Evolutionary conservation across 805 yeast species (phyloP), one percentile per base, ranked within the genome.

Genomic region (Myxozyma nipponensis): DNA sequence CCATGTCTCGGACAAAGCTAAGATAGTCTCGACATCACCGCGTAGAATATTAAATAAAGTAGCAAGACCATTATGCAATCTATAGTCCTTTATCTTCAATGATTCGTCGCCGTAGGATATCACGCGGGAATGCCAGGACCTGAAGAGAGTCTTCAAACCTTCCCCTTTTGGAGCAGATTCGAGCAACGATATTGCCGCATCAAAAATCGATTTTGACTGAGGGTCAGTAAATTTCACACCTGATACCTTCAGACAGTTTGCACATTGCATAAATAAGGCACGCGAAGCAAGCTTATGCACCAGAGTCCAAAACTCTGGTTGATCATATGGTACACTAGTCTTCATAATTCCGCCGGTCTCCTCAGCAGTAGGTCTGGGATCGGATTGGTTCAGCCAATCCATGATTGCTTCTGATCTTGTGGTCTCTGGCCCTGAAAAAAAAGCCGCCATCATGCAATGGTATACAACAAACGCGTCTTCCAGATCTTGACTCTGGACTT

Each of bases 21-120:
- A 26, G 18, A 67, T 57, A 4, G 66, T 54, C 3, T 60, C 61
- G 15, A 36, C 34, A 21, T 66, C 66, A 4, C 71, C 70, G 4
- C 53, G 37, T 26, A 67, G 47, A 9, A 68, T 52, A 9, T 51
- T 47, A 9, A 62, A 46, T n/a, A 68, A 39, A n/a, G 57, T 51
- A 2, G 44, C 37, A 4, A 68, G 42, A 5, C 62, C 60, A 21
- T 39, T 40, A 10, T 57, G 54, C 34, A 61, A 23, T 7, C 36
- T 17, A 2, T 52, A 25, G 30, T 62, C 62, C 9, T 45, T n/a
- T 23, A 63, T 50, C 21, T 52, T 52, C 18, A 47, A 37, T 5
- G 58, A 47, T 9, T 44, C 51, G 19, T 56, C 60, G 9, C 54
- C 64, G 13, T 50, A 32, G 9, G 56, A 55, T 17, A 56, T 41